Conservation (phyloP, 345 rosid genomes). For the Raphanus sativus region DNA sequence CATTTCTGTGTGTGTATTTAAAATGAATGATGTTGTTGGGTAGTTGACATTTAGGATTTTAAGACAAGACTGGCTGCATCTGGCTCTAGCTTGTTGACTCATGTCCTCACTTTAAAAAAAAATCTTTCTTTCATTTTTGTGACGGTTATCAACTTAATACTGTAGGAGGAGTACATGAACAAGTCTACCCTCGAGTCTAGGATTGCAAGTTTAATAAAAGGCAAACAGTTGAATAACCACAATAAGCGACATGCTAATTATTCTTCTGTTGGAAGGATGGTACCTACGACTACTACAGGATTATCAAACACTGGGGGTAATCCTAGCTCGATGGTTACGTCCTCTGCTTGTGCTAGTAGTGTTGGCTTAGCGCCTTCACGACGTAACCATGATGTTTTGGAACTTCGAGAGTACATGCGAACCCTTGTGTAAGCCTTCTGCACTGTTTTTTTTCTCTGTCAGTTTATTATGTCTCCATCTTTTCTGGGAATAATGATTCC, state of each 20-base stretch:
- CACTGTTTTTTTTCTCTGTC: neutral
- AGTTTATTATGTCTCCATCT: neutral
- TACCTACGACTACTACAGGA: constrained; percentile 72
- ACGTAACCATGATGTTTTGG: neutral
- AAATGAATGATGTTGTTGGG: neutral
- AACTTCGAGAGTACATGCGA: neutral
- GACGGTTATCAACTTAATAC: constrained; percentile 11
- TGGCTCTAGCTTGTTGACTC: constrained; percentile 25
- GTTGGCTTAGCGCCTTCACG: constrained; percentile 23
- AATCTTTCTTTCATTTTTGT: neutral
- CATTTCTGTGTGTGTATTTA: neutral
- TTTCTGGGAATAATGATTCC: too few relatives aligned
- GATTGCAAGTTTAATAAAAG: constrained; percentile 50
- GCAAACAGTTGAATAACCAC: constrained; percentile 37
- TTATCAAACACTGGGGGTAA: constrained; percentile 21
- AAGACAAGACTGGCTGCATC: constrained; percentile 17
- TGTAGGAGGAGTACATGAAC: constrained; percentile 83
- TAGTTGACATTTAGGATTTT: neutral
- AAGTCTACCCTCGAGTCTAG: constrained; percentile 69
- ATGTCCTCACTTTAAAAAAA: neutral
- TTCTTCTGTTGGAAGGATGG: constrained; percentile 69
- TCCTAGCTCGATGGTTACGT: constrained; percentile 51
- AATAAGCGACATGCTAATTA: constrained; percentile 61
- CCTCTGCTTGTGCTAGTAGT: constrained; percentile 65
- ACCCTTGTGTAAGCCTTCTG: neutral